Evolutionary conservation across 2,329 filamentous ascomycete genomes (phyloP), one percentile per base, ranked within the genome.

Genomic region (Daldinia eschscholtzii): DNA sequence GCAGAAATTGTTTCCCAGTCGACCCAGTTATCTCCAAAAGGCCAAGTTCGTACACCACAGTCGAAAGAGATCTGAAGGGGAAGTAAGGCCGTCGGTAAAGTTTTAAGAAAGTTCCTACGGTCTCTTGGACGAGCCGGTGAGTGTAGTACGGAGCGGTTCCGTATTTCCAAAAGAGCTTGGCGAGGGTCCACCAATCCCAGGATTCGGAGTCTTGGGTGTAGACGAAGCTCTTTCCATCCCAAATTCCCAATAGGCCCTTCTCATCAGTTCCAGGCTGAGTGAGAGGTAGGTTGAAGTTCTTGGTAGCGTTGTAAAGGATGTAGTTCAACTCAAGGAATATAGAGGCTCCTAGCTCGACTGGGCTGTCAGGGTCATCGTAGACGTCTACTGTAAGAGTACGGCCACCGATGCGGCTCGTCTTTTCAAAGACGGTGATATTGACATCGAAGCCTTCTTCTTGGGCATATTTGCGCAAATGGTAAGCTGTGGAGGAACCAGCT

Each of bases 361-460:
- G 91, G 42, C 90, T 83, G 0, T 82, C 71, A 1, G 89, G 83
- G 73, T 95, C 86, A 70, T 88, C 86, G 77, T 92, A 95, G 1
- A 89, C 90, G 75, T 94, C 84, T 18, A 97, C 91, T 0, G 94
- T 98, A 33, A 94, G 92, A 6, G 92, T 92, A 28, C 96, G 92
- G 7, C 96, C 96, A 33, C 96, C 96, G 48, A 98, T 86, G 73
- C 90, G 93, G 35, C 83, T 79, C 15, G 89, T 89, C 73, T 91
- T 91, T 76, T 99, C 96, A 78, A 95, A 98, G 30, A 99, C 84
- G 23, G 94, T 97, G 74, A 98, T 91, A 72, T 97, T 92, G 65
- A 95, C 77, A 1, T 85, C 82, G 18, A 92, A 79, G 18, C 82
- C 83, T n/a, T 85, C 83, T 65, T 87, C 81, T 3, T 87, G 81